Evolutionary conservation across 192 early-diverging fungal genomes (phyloP), one percentile per base, ranked within the genome.

Genomic region (Gaertneriomyces sp.): DNA sequence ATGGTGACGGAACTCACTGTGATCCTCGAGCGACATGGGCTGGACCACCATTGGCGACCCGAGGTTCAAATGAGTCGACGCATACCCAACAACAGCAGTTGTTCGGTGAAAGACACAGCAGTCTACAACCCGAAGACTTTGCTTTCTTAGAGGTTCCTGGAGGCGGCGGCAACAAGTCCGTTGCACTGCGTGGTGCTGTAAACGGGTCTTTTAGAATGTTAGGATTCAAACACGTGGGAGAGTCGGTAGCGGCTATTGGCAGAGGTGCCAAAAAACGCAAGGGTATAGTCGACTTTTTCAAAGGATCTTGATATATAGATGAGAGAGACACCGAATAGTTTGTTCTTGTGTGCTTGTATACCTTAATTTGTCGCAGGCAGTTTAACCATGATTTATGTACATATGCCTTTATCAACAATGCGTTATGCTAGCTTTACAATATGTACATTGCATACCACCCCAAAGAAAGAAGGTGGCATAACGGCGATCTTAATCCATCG

Each of bases 201-300:
- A 51, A 51, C 40, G 58, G 47, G 14, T 51, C 56, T 7, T 60
- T 60, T 47, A 45, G 66, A 45, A 60, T 60, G 55, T 25, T 68
- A 43, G 66, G 66, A 20, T 55, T 58, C 47, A 33, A 42, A 6
- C 49, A 46, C 19, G 61, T 51, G 45, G 61, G 61, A 10, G 25
- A 33, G 25, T 52, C 20, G 11, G 61, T 63, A 20, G 61, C 61
- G 45, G 42, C 11, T 4, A 25, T 39, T 11, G 50, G 12, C 47
- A 25, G 20, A 17, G n/a, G 17, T 10, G 49, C 46, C 0, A 66
- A 66, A 25, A 68, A 68, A 20, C 43, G 66, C 33, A 50, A 50
- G 45, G 57, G 57, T 12, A 45, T 68, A n/a, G 42, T 68, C 12
- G 66, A 68, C 39, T 47, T 68, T 6, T 68, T 68, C 58, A 68